Evolutionary conservation across 1,284 basidiomycete genomes (phyloP), one percentile per base, ranked within the genome.

Genomic region (Microstroma glucosiphilum): DNA sequence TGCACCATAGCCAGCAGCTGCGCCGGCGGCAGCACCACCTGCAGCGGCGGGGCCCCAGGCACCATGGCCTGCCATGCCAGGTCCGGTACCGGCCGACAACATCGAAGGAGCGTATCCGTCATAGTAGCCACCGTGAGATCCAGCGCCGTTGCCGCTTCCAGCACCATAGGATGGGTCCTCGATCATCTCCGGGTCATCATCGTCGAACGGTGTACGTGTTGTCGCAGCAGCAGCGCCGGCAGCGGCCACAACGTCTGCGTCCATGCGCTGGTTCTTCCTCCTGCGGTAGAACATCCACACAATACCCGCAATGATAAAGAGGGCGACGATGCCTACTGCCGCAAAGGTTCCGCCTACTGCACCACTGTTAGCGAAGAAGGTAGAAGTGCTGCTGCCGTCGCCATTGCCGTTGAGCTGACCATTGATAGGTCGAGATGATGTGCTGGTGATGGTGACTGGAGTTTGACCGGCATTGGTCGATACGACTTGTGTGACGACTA

Each of bases 121-220:
- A 23, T 65, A 66, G 37, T 63, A 66, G 46, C 62, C 62, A 21
- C 55, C 56, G 64, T 70, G 69, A 46, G 68, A 65, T 37, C 30
- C 30, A 37, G 30, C 30, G 9, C 30, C 30, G 30, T 37, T 37
- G 9, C 30, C 30, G 30, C 30, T 37, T 37, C 30, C 30, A 17
- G 63, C 66, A 25, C 67, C 72, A 57, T 72, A 74, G 64, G 58
- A 60, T 7, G 72, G 69, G n/a, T 70, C 63, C 40, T 74, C 72
- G 60, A 72, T 72, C 73, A 77, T 73, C 60, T 78, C 77, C 8
- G 76, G 76, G 58, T 79, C 77, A 53, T 79, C 77, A 51, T 78
- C 76, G 59, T 79, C 77, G 57, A 79, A 79, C 11, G 77, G 77
- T 21, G 76, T 77, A 23, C 77, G 62, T 48, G 66, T 75, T 25